Conservation (phyloP, 345 rosid genomes). For the Schrenkiella parvula region DNA sequence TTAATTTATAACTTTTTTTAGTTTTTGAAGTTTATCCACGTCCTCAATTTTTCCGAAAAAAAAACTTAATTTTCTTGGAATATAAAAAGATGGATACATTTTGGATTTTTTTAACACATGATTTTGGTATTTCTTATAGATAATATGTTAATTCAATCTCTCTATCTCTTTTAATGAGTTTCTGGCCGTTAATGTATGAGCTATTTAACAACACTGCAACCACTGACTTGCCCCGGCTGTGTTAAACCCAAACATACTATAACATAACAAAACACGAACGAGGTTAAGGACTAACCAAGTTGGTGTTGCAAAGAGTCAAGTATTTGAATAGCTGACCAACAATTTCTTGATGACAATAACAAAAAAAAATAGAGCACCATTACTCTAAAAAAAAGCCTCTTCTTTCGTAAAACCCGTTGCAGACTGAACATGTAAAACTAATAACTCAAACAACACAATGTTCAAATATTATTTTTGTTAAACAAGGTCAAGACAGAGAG, state of each 20-base stretch:
- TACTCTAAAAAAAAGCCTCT: neutral
- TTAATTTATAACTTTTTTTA: too few species aligned
- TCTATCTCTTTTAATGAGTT: neutral
- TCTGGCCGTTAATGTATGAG: neutral
- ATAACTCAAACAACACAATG: constrained; percentile 5
- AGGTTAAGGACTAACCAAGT: neutral
- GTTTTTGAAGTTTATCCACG: too few species aligned
- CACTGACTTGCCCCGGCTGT: neutral
- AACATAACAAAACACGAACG: neutral
- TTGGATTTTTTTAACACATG: neutral
- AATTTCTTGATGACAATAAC: neutral
- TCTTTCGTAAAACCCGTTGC: neutral
- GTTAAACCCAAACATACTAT: neutral
- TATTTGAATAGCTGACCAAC: neutral
- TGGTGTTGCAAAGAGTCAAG: neutral
- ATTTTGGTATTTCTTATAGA: neutral
- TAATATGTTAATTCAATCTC: neutral
- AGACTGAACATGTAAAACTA: neutral
- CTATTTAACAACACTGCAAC: neutral
- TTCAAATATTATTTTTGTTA: neutral
- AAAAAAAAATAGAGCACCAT: neutral
- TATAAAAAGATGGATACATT: too few species aligned
- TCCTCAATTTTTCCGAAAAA: too few species aligned
- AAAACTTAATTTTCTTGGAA: too few species aligned
- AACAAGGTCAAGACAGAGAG: constrained; percentile 5